Evolutionary conservation across 1,139 yeast species (phyloP), one percentile per base, ranked within the genome.

Genomic region (Geotrichum citri-aurantii): DNA sequence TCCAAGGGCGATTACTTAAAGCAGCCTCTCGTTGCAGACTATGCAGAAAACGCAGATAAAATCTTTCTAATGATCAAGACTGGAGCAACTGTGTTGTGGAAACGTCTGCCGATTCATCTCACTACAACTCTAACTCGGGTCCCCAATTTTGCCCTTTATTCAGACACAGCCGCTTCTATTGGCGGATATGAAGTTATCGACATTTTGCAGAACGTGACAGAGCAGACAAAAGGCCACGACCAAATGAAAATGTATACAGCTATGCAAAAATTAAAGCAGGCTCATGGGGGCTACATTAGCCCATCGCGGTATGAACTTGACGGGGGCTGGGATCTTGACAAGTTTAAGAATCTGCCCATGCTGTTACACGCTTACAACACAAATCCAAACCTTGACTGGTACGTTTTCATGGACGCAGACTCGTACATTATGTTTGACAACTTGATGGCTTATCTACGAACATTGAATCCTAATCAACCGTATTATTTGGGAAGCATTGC

Each of bases 301-400:
- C 44, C 68, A 65, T 52, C 66, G 54, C 50, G 55, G 49, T 42
- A 23, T 55, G 17, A 59, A 55, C 42, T 33, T 8, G 50, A 57
- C 33, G 63, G 57, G 17, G 74, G 73, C 17, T 74, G 77, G 77
- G 65, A 66, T 4, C 65, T 72, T 4, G 77, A 74, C 64, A 67
- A 68, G 61, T 72, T 66, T 65, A 74, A 74, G 62, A 74, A 74
- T 60, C 59, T 74, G 37, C 77, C 77, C 17, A 74, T 75, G 71
- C 66, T 72, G 37, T 64, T 63, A 4, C 73, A 73, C 52, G 77
- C 76, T 3, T 74, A 67, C 62, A 50, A 57, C n/a, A 56, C 52
- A 5, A 62, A 69, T n/a, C 75, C 74, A 10, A 53, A 65, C 2
- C 47, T 60, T 50, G 71, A 72, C 50, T 74, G 77, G 77, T 74